These are phyloP conservation scores for Leccinum glutinopallens DNA, from an alignment of 1,284 basidiomycete species.

Conservation along the genomic window DNA sequence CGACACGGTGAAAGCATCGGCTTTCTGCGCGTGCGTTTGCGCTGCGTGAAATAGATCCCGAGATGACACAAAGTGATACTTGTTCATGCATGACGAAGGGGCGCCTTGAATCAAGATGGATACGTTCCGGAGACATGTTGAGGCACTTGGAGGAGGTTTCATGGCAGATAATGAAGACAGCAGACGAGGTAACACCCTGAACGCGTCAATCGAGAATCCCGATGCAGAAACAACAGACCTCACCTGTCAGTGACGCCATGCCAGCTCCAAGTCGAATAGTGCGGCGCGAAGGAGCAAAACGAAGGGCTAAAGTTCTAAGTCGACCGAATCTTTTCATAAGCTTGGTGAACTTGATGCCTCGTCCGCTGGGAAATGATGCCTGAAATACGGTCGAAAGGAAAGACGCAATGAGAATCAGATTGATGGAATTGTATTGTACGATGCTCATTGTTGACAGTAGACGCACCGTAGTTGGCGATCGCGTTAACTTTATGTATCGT, in stretches of 20 bases:
- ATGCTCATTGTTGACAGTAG: too few species aligned
- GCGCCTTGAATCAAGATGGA: constrained; percentile 17
- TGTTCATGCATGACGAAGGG: constrained; percentile 24
- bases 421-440: too few species aligned
- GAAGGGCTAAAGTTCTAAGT: too few species aligned
- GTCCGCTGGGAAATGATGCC: too few species aligned
- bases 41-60: constrained; percentile 30
- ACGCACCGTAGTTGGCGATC: too few species aligned
- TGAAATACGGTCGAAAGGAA: too few species aligned
- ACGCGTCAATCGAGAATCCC: constrained; percentile 10
- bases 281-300: too few species aligned
- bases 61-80: constrained; percentile 30
- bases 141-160: constrained; percentile 23
- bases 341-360: too few species aligned
- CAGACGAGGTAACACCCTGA: constrained; percentile 13
- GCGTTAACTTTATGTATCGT: constrained; percentile 80
- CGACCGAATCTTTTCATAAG: too few species aligned
- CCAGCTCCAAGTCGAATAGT: not conserved
- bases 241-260: constrained; percentile 20
- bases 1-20: constrained; percentile 27
- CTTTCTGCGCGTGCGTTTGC: constrained; percentile 34
- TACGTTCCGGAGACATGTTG: constrained; percentile 34
- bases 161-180: constrained; percentile 21
- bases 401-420: too few species aligned
- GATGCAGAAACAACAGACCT: constrained; percentile 3